phyloP scores from a whole-genome alignment of 2,329 filamentous ascomycete genomes.

The Phialophora tarda region DNA sequence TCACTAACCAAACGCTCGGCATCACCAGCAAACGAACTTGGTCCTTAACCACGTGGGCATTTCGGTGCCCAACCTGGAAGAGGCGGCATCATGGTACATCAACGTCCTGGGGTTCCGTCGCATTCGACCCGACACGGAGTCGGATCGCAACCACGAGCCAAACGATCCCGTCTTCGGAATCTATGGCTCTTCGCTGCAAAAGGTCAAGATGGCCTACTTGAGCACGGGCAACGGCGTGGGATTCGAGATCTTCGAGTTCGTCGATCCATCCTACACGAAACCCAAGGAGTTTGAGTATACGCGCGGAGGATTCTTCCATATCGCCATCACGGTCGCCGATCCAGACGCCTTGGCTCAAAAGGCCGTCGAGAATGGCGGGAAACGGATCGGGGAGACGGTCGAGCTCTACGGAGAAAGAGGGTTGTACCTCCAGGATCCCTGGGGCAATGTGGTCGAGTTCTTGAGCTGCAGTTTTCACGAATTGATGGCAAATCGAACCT shows the following conservation, averaged over 20 bases:
- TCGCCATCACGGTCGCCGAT: conserved; percentile 18
- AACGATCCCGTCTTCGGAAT: background rate
- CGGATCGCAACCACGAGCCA: background rate
- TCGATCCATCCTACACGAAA: conserved; percentile 14
- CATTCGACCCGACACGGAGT: background rate
- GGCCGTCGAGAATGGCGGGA: conserved; percentile 9
- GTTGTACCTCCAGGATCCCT: conserved; percentile 22
- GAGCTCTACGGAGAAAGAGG: conserved; percentile 13
- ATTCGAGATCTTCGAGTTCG: conserved; percentile 25
- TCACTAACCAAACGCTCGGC: too few species aligned
- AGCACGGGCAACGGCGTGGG: conserved; percentile 4
- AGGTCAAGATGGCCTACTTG: conserved; percentile 24
- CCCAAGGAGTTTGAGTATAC: conserved; percentile 8
- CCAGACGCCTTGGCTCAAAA: background rate
- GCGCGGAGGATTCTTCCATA: conserved; percentile 24
- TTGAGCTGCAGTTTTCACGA: background rate
- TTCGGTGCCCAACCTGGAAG: conserved; percentile 7
- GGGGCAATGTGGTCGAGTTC: conserved; percentile 25
- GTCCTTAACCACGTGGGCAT: conserved; percentile 24
- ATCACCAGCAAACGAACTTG: too few species aligned
- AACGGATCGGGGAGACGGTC: conserved; percentile 11
- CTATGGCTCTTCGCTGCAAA: background rate
- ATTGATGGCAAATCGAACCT: too few species aligned
- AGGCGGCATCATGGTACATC: conserved; percentile 17
- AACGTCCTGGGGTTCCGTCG: conserved; percentile 12